A percentile compares a stretch with the other conserved stretches of the same genome.
These are phyloP conservation scores for Carex cristatella DNA, from an alignment of 176 grass and related monocot genomes.

Conservation along the genomic window DNA sequence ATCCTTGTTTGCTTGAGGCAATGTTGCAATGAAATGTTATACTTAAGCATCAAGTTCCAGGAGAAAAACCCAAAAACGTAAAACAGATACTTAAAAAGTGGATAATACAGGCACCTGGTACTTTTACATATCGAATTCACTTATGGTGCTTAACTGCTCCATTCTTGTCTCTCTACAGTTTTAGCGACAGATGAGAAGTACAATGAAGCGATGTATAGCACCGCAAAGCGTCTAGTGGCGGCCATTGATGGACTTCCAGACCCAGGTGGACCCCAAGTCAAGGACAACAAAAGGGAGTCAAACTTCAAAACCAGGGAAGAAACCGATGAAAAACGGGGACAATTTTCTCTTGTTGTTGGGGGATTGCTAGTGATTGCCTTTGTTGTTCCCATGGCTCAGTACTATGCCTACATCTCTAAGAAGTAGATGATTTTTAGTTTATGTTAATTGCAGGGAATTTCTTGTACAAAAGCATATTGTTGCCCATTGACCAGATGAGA, in stretches of 20 bases:
- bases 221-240: conserved; percentile 64
- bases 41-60: not conserved
- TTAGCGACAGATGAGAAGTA: conserved; percentile 95
- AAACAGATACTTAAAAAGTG: not conserved
- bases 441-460: conserved; percentile 1
- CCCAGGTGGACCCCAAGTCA: conserved; percentile 70
- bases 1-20: not conserved
- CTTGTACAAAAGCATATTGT: conserved; percentile 24
- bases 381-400: conserved; percentile 99
- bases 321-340: conserved; percentile 92
- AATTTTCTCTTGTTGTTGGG: conserved; percentile 92
- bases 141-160: not conserved
- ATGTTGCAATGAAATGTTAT: not conserved
- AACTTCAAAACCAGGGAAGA: conserved; percentile 89
- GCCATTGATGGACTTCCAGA: conserved; percentile 85
- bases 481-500: conserved; percentile 17
- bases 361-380: conserved; percentile 93
- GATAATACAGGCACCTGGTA: not conserved
- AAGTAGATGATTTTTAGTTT: conserved; percentile 47
- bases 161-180: conserved; percentile 35
- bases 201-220: conserved; percentile 70
- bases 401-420: conserved; percentile 96
- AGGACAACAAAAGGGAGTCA: conserved; percentile 91
- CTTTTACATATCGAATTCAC: not conserved
- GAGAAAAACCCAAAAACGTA: not conserved